These are phyloP conservation scores for Closterium sp. DNA, from an alignment of 139 green algal genomes.

Conservation along the genomic window DNA sequence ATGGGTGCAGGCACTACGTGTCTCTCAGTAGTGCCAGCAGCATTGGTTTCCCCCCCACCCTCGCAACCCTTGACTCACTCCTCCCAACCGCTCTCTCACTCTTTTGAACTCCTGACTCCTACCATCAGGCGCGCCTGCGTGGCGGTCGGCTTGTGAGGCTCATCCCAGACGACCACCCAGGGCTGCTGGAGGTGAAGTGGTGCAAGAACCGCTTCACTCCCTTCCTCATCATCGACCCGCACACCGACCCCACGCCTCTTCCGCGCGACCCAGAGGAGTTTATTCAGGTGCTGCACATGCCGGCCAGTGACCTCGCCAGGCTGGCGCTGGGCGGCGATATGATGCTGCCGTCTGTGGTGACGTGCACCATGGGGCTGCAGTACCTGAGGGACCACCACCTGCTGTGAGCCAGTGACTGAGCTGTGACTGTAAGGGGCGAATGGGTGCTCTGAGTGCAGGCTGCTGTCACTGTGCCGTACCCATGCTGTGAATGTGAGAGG, in stretches of 20 bases:
- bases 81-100: background rate
- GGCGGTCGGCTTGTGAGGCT: background rate
- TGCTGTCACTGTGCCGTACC: no score
- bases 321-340: conserved; percentile 36
- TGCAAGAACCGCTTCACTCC: conserved; percentile 50
- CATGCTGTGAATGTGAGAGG: no score
- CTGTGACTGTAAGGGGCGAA: background rate
- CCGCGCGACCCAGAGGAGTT: conserved; percentile 33
- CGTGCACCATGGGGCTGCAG: conserved; percentile 33
- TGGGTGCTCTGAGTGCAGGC: background rate
- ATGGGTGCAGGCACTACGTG: background rate
- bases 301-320: background rate
- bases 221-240: conserved; percentile 45
- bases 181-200: conserved; percentile 41
- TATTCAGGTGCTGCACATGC: conserved; percentile 15
- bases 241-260: conserved; percentile 4
- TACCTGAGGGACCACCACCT: conserved; percentile 18
- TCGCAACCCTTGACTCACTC: background rate
- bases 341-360: conserved; percentile 41
- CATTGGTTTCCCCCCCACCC: no score
- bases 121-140: conserved; percentile 7
- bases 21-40: background rate
- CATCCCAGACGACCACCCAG: conserved; percentile 6
- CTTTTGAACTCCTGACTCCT: no score
- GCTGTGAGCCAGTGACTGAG: no score